Percentiles rank a stretch among this genome's conserved stretches.
phyloP scores from a whole-genome alignment of 768 basidiomycete genomes.

The Suillus occidentalis region DNA sequence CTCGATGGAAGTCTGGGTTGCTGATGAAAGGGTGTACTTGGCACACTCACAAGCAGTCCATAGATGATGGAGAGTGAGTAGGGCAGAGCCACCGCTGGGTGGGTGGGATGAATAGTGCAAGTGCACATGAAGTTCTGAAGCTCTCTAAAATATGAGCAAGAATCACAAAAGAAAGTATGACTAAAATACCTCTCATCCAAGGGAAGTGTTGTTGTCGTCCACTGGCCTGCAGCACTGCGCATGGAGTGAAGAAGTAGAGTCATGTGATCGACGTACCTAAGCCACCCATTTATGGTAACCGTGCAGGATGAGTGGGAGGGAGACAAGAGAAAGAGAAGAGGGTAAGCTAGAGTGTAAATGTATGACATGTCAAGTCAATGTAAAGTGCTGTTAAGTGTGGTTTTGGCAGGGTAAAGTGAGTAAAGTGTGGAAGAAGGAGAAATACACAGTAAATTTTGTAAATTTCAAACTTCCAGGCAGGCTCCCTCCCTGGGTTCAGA shows the following conservation, averaged over 20 bases:
- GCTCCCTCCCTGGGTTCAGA: too few species aligned
- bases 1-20: too few species aligned
- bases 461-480: not conserved
- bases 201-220: not conserved
- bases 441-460: constrained; percentile 2
- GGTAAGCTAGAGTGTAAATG: too few species aligned
- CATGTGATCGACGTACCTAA: not conserved
- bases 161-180: too few species aligned
- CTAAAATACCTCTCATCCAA: not conserved
- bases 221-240: not conserved
- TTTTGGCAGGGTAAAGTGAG: not conserved
- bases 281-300: not conserved
- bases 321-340: not conserved
- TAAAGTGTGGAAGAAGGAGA: not conserved
- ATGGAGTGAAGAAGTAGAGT: not conserved
- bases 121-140: too few species aligned
- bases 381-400: too few species aligned
- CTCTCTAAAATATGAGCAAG: too few species aligned
- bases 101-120: too few species aligned
- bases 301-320: not conserved
- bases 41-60: too few species aligned
- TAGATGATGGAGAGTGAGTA: too few species aligned
- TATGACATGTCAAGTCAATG: not conserved
- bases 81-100: too few species aligned
- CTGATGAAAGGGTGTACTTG: too few species aligned